Evolutionary conservation across 1,139 yeast genomes (phyloP), one percentile per base, ranked within the genome.

Genomic region (Barnettozyma hawaiiensis): DNA sequence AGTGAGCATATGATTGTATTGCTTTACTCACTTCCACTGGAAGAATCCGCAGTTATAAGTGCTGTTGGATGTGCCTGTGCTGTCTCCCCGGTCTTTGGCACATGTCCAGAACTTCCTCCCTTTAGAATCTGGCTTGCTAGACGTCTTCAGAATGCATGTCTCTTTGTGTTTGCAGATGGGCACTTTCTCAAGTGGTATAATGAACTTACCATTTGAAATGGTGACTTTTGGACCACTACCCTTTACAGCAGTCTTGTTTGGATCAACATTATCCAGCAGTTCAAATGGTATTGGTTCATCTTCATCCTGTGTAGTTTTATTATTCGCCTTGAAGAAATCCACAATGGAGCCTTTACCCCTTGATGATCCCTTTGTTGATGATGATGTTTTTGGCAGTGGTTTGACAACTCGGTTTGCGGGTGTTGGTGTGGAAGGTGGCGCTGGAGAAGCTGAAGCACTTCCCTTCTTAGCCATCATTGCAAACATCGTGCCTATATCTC

Each of bases 31-130:
- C 28, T 47, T 53, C 73, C 73, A 68, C 51, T 67, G 59, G 46
- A 68, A 68, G 47, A 58, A 66, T 2, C 65, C 69, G 53, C 71
- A 68, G 8, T 61, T 62, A 31, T 57, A 56, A 10, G 56, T 56
- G 7, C 31, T 26, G 9, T 27, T 24, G 7, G 27, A 20, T n/a
- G n/a, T n/a, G n/a, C n/a, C n/a, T n/a, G n/a, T n/a, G 1, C 52
- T 42, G 31, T 52, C 58, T 10, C 67, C 68, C 35, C 48, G 50
- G 7, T 66, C 61, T 46, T 66, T 62, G 0, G 67, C 50, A 54
- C 86, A 80, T 32, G 77, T 70, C 85, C 85, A 80, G 51, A 78
- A 80, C 51, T 71, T 75, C 45, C 63, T 69, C 0, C 85, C 85
- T 44, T 67, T 76, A 47, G 66, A 69, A 39, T 60, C 66, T 7